These are phyloP conservation scores for Clarireedia monteithiana DNA, from an alignment of 2,329 filamentous ascomycete genomes.

Conservation along the genomic window DNA sequence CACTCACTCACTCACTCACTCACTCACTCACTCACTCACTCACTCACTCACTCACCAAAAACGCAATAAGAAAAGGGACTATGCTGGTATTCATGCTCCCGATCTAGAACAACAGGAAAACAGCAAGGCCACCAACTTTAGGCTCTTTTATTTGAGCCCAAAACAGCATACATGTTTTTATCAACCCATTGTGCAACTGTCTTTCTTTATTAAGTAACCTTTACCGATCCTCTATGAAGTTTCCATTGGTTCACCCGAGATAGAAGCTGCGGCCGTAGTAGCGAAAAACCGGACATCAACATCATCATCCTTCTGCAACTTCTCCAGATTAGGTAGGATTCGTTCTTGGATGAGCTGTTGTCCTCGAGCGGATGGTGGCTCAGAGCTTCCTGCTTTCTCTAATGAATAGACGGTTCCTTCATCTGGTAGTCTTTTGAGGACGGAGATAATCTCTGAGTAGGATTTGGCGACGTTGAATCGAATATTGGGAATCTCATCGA, in stretches of 20 bases:
- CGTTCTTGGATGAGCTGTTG: constrained; percentile 77
- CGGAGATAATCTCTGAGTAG: constrained; percentile 80
- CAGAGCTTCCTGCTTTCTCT: constrained; percentile 65
- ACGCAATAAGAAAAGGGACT: constrained; percentile 12
- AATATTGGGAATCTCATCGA: constrained; percentile 96
- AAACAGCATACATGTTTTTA: constrained; percentile 21
- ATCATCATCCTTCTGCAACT: constrained; percentile 94
- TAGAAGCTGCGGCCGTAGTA: constrained; percentile 66
- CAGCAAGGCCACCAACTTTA: constrained; percentile 19
- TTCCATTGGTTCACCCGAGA: constrained; percentile 44
- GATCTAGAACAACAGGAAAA: constrained; percentile 26
- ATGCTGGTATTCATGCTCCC: constrained; percentile 29
- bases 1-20: no score
- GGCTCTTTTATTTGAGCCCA: constrained; percentile 20
- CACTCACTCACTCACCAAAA: neutral
- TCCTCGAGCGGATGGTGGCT: constrained; percentile 59
- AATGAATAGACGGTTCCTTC: constrained; percentile 78
- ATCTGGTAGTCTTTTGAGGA: constrained; percentile 84
- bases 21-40: no score
- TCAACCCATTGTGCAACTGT: constrained; percentile 15
- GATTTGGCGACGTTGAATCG: constrained; percentile 99
- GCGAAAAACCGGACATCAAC: constrained; percentile 98
- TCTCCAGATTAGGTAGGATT: constrained; percentile 83
- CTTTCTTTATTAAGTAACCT: constrained; percentile 23
- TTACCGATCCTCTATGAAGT: constrained; percentile 37